Conservation (phyloP, 2,329 filamentous ascomycete genomes). For the Aureobasidium mangrovei region DNA sequence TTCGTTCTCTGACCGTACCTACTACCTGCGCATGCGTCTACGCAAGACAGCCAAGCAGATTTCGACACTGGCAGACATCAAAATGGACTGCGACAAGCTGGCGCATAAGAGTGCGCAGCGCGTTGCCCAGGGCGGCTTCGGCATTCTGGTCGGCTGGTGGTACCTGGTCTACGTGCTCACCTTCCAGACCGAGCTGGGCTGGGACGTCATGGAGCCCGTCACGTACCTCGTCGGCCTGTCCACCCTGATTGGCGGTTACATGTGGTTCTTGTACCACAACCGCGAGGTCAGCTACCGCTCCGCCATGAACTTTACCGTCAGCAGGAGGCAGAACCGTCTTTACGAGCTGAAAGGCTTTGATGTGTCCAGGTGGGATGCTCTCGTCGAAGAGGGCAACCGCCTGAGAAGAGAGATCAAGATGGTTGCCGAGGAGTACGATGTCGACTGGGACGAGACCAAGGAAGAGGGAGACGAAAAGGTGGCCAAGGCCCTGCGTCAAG, state of each 20-base stretch:
- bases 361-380: constrained; percentile 62
- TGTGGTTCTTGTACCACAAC: constrained; percentile 92
- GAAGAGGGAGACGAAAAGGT: constrained; percentile 46
- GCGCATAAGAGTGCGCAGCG: constrained; percentile 71
- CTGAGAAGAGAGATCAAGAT: constrained; percentile 70
- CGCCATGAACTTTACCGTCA: constrained; percentile 80
- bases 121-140: constrained; percentile 72
- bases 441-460: constrained; percentile 75
- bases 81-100: constrained; percentile 69
- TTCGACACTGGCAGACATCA: constrained; percentile 60
- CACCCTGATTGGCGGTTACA: constrained; percentile 79
- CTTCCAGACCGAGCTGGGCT: constrained; percentile 66
- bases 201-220: constrained; percentile 85
- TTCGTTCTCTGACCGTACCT: constrained; percentile 81
- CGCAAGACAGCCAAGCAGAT: constrained; percentile 63
- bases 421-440: constrained; percentile 79
- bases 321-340: constrained; percentile 63
- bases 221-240: constrained; percentile 83
- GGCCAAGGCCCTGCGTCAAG: constrained; percentile 43
- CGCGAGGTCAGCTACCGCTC: constrained; percentile 79
- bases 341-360: constrained; percentile 73
- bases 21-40: constrained; percentile 72
- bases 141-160: constrained; percentile 68
- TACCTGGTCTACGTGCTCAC: constrained; percentile 63
- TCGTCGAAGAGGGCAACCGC: constrained; percentile 72